Percentiles rank a stretch among this genome's conserved stretches.
Evolutionary conservation across 2,329 filamentous ascomycete species (phyloP).

Genomic region (Lecanicillium sp.): DNA sequence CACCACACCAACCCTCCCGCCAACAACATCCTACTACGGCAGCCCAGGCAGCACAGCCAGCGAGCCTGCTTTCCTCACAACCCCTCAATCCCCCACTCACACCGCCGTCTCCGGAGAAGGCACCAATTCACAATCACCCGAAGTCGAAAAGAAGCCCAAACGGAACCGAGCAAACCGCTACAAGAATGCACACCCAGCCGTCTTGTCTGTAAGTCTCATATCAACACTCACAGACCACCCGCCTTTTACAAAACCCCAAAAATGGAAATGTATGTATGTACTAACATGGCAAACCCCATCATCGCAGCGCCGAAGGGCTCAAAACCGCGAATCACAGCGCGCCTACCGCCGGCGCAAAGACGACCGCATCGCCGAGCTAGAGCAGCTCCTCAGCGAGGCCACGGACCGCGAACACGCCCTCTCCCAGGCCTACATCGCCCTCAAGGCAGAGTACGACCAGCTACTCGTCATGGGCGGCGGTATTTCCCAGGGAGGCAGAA

Average conservation of each 20-base stretch:
- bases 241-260: too few species aligned
- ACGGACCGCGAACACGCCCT: slow-evolving; percentile 48
- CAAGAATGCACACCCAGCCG: slow-evolving; percentile 41
- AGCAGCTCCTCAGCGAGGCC: slow-evolving; percentile 44
- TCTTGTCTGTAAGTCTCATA: slow-evolving; percentile 33
- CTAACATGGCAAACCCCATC: too few species aligned
- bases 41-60: slow-evolving; percentile 10
- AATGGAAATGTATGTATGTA: too few species aligned
- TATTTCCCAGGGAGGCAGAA: background rate
- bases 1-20: too few species aligned
- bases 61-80: slow-evolving; percentile 5
- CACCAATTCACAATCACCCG: background rate
- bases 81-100: background rate
- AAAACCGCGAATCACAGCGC: slow-evolving; percentile 23
- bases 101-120: too few species aligned
- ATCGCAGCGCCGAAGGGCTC: slow-evolving; percentile 22
- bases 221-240: too few species aligned
- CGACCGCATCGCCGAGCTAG: slow-evolving; percentile 56
- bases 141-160: slow-evolving; percentile 24
- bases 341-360: slow-evolving; percentile 29
- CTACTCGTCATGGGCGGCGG: slow-evolving; percentile 15
- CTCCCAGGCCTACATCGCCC: slow-evolving; percentile 41
- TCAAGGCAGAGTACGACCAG: slow-evolving; percentile 36
- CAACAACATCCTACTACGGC: slow-evolving; percentile 5
- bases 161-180: slow-evolving; percentile 44